Conservation (phyloP, 495 filamentous ascomycete genomes). For the Tuber indicum region DNA sequence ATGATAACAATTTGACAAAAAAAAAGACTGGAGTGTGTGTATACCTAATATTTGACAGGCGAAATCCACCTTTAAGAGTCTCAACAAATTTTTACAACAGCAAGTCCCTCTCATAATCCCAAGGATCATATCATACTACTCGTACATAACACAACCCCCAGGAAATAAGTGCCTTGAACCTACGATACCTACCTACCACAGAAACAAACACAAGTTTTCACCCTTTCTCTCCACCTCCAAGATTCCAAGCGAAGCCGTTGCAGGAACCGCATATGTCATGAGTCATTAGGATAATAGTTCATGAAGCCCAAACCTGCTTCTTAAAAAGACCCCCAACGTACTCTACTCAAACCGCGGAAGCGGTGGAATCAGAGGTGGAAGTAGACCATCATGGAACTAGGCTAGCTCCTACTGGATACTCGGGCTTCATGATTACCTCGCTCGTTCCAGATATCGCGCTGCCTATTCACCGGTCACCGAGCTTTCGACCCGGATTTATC, state of each 20-base stretch:
- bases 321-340: neutral
- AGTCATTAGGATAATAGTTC: neutral
- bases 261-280: neutral
- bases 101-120: too few species aligned
- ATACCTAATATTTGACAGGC: too few species aligned
- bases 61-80: too few species aligned
- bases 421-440: neutral
- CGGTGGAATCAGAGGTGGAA: neutral
- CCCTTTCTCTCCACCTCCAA: neutral
- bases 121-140: too few species aligned
- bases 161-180: neutral
- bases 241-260: neutral
- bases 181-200: neutral
- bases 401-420: neutral
- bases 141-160: too few species aligned
- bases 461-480: neutral
- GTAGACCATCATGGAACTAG: neutral
- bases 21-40: too few species aligned
- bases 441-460: neutral
- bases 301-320: neutral
- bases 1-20: too few species aligned
- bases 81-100: too few species aligned
- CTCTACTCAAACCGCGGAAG: neutral
- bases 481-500: neutral
- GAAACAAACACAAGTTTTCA: neutral